These are phyloP conservation scores for Steccherinum ochraceum DNA, from an alignment of 768 basidiomycete genomes.

Conservation along the genomic window DNA sequence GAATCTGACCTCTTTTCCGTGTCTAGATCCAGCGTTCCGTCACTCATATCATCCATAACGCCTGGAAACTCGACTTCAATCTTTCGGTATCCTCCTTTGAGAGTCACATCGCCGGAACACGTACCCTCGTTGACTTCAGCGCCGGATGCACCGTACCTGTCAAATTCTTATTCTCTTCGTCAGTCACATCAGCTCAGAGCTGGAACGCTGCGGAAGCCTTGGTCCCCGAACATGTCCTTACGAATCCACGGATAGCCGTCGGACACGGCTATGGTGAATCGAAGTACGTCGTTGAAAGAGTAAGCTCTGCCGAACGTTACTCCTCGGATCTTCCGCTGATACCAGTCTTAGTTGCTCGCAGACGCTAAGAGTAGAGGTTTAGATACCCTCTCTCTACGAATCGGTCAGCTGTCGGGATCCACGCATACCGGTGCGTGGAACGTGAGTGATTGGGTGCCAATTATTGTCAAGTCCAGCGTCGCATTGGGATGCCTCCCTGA, in stretches of 20 bases:
- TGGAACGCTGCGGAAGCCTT: background rate
- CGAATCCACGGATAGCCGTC: slow-evolving; percentile 19
- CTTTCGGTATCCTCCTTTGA: slow-evolving; percentile 25
- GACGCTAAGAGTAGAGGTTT: background rate
- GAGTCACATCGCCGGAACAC: slow-evolving; percentile 20
- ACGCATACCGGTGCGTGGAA: slow-evolving; percentile 21
- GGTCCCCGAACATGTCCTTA: slow-evolving; percentile 10
- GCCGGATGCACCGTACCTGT: background rate
- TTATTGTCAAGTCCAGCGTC: slow-evolving; percentile 10
- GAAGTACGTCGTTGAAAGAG: slow-evolving; percentile 33
- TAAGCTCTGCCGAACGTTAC: slow-evolving; percentile 6
- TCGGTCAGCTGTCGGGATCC: slow-evolving; percentile 22
- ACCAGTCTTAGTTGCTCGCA: slow-evolving; percentile 5
- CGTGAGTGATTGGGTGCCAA: slow-evolving; percentile 24
- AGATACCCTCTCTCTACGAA: slow-evolving; percentile 13
- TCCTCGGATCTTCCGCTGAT: background rate
- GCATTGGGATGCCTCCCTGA: slow-evolving; percentile 7
- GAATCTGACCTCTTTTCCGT: background rate
- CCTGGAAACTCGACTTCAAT: slow-evolving; percentile 31
- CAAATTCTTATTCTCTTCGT: slow-evolving; percentile 15
- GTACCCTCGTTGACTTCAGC: slow-evolving; percentile 22
- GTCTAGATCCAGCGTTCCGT: slow-evolving; percentile 2
- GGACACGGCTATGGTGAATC: slow-evolving; percentile 31
- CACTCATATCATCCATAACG: slow-evolving; percentile 11
- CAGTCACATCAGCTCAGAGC: slow-evolving; percentile 8